Evolutionary conservation across 1,284 basidiomycete genomes (phyloP), one percentile per base, ranked within the genome.

Genomic region (Moniliophthora roreri): DNA sequence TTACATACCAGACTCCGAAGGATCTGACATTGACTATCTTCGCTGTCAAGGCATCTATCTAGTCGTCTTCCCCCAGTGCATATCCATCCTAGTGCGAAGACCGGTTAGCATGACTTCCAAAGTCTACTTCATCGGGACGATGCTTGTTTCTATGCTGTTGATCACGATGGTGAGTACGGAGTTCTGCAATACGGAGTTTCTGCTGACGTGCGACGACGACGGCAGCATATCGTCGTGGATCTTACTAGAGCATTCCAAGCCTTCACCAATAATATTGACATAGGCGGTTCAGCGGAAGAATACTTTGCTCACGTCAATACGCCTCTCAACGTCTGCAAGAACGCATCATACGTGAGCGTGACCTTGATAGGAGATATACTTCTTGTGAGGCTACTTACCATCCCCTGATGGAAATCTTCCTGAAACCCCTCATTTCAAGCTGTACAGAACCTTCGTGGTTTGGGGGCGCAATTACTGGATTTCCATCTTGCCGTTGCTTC

Each of bases 361-460:
- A 53, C 52, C 1, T 24, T 53, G 8, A n/a, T 53, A 11, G 52
- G 45, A 9, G 52, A 53, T n/a, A n/a, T 47, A 3, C 20, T 53
- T 21, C 32, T 41, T 28, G 46, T 39, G 16, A 23, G n/a, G 10
- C 24, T 5, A 9, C 37, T 28, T 32, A 11, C 11, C 46, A 20
- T 18, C 36, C 3, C n/a, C n/a, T 40, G 7, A 41, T 13, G 10
- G 23, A 7, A 26, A 5, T 18, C 4, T 10, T 11, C 11, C 40
- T 21, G 18, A 41, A 21, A 10, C 11, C 9, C 5, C 11, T 10
- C 21, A 21, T 21, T n/a, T n/a, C n/a, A n/a, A 53, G 52, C 21
- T 53, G 9, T 53, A 49, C 28, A 46, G 52, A 13, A 53, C 52
- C 1, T 48, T 11, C 36, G 18, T 53, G 11, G 39, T 53, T 23